Base-by-base conservation (phyloP, 1,139 yeast species). In the Sugiyamaella grinbergsii region DNA sequence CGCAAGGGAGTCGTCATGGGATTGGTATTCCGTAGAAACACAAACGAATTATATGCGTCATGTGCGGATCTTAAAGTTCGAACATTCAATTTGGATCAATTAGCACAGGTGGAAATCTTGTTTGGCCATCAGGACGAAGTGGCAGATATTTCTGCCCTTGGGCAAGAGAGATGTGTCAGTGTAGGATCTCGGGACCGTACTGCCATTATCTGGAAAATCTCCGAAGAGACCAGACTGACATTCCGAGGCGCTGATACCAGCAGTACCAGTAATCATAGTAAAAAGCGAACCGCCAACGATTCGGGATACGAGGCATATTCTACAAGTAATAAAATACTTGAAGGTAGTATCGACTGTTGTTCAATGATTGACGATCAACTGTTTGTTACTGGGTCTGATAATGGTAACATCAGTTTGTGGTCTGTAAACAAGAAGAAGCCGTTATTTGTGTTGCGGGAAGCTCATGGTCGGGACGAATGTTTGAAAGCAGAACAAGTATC, bases 111-210 rank as follows among this genome's bases (percentile, higher is more conserved):
- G 63, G 98, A 93, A 71, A 83, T 88, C 3, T 74, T 93, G 47
- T 93, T 89, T 68, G 98, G 98, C 1, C 98, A 93, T 68, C 98
- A 94, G 71, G 98, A 94, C 66, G 75, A 79, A 51, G 91, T 93
- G 40, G 78, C 80, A 41, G 97, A 84, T 63, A 83, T 93, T 51
- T 73, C 90, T 20, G 86, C 96, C 0, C 74, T 93, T 57, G 80
- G 81, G 15, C 82, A 83, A 68, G 98, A 93, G 65, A 81, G 96
- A 47, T 93, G 98, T 74, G 93, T 93, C 33, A 88, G 96, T 19
- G 98, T 91, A 22, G 98, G 98, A 18, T 78, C 95, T 4, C 80
- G 98, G 62, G 98, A 93, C 70, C 83, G 95, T 62, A 87, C 96
- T 1, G 97, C 94, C 15, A 85, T 94, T 83, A 75, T 88, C 62